These are phyloP conservation scores for Akanthomyces muscarius DNA, from an alignment of 2,329 filamentous ascomycete species.

Conservation along the genomic window DNA sequence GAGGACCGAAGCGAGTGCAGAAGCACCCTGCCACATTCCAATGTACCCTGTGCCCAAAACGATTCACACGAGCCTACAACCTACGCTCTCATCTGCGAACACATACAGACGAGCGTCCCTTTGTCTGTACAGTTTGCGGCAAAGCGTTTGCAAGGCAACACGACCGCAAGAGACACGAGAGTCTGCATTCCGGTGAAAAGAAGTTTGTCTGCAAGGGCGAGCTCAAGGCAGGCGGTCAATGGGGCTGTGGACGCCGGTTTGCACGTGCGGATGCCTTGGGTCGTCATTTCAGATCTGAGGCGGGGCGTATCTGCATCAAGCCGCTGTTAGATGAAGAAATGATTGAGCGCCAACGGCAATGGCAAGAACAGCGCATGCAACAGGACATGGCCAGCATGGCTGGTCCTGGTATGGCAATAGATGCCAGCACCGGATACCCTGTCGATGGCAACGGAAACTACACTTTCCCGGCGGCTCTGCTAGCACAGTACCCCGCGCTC, in stretches of 20 bases:
- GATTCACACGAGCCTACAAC: constrained; percentile 95
- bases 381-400: constrained; percentile 60
- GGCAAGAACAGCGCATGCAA: constrained; percentile 67
- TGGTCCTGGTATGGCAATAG: constrained; percentile 52
- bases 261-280: constrained; percentile 93
- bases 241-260: constrained; percentile 92
- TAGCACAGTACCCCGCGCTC: constrained; percentile 91
- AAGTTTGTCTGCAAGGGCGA: constrained; percentile 96
- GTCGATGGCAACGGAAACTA: constrained; percentile 57
- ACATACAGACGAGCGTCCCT: constrained; percentile 94
- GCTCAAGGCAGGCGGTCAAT: constrained; percentile 75
- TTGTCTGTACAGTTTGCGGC: constrained; percentile 93
- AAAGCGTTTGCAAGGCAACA: constrained; percentile 98
- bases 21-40: constrained; percentile 98
- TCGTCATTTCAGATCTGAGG: constrained; percentile 91
- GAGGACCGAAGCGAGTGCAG: constrained; percentile 76
- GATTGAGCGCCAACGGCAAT: constrained; percentile 69
- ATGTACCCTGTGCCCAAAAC: constrained; percentile 87
- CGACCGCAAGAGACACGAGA: constrained; percentile 94
- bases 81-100: constrained; percentile 91
- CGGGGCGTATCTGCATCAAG: constrained; percentile 93
- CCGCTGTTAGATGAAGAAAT: constrained; percentile 95
- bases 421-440: constrained; percentile 54
- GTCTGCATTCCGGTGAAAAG: constrained; percentile 94
- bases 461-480: constrained; percentile 76